Evolutionary conservation across 495 filamentous ascomycete genomes (phyloP), one percentile per base, ranked within the genome.

Genomic region (Massariosphaeria phaeospora): DNA sequence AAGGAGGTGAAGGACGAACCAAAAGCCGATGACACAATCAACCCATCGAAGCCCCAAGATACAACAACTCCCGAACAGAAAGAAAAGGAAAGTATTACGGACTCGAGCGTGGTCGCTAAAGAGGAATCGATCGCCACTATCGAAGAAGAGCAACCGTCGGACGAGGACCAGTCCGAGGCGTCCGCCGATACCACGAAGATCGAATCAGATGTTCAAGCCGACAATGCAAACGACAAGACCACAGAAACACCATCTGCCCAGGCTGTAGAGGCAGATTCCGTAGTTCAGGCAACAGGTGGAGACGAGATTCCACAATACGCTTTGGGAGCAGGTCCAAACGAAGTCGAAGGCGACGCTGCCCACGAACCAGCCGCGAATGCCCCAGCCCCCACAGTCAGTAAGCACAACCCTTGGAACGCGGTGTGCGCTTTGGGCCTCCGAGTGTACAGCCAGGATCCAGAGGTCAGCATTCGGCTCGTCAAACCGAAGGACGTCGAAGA

Each of bases 401-500:
- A 57, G 31, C 51, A 54, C 18, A 64, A 60, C 25, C 57, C 61
- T 8, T 64, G 61, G 61, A 61, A 60, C 25, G 61, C 61, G 3
- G 42, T 61, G 17, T 61, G 57, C 20, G 61, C 61, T 5, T 25
- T 64, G 2, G 57, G 61, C 9, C 24, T 64, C 25, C 21, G 57
- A 12, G 61, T 64, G 21, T 64, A 60, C 35, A 17, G 48, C n/a
- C 26, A 53, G 18, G 61, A 64, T 35, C 24, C 52, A 5, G 61
- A 64, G 13, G 57, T 61, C 18, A 64, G 42, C 36, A 60, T 64
- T 24, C 60, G 57, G 51, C 43, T 64, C 3, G 43, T 64, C 13
- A 61, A 64, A 38, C 61, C 61, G 1, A 64, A 57, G 47, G 26
- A 44, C 34, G 25, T 29, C 17, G 61, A 64, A 25, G 61, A 61